Evolutionary conservation across 73 alveolate species (phyloP), one percentile per base, ranked within the genome.

Genomic region (Diophrys sp.): DNA sequence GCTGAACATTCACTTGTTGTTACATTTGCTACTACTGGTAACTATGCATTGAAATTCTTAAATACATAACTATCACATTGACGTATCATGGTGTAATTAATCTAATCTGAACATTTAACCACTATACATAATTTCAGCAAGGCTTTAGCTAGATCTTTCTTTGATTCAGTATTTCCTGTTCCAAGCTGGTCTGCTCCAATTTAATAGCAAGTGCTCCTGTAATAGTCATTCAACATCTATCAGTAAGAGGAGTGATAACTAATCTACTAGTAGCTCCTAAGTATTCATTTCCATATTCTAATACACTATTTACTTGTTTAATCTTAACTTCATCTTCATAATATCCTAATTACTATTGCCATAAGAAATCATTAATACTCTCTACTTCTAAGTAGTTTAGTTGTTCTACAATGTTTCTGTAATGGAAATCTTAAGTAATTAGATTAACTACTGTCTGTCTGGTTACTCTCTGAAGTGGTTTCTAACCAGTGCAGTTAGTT

Each of bases 371-470:
- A 68, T 93, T 88, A 30, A 80, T 85, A 27, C 77, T 81, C 33
- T 73, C 88, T 14, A 91, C 96, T 67, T 88, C 94, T 5, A 82
- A 85, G 55, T 95, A 94, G 30, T 81, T 88, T 55, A 93, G 78
- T 74, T 87, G 96, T 74, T 95, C 98, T 67, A 96, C 89, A 70
- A 97, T 97, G 75, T 97, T 99, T 79, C 98, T 93, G 80, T 94
- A 94, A 91, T 97, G 99, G 67, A 97, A 99, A 89, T 97, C 98
- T 87, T 97, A 96, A 23, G 99, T 97, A 70, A 95, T 98, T 77
- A 97, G 87, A 68, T 97, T 95, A 67, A 95, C 95, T 30, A 96
- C 90, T 0, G 96, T 90, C 68, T 79, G 75, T 71, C 99, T 92
- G 80, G 90, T 89, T 29, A 95, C 81, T 34, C 84, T 84, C 29